Conservation (phyloP, 2,329 filamentous ascomycete species). For the Colletotrichum gloeosporioides region DNA sequence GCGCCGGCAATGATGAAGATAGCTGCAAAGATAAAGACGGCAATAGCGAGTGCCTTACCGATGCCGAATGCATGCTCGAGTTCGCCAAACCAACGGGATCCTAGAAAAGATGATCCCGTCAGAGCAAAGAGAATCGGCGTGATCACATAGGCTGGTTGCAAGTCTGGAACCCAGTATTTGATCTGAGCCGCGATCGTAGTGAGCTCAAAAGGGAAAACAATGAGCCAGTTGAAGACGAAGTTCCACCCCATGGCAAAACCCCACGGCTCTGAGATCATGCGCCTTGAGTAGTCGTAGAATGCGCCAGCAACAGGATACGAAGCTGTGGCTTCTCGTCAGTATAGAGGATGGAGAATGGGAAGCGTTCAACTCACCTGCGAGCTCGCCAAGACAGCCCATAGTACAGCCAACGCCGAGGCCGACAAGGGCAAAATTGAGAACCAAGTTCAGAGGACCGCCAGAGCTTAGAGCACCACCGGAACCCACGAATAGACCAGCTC, state of each 20-base stretch:
- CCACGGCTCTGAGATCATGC: constrained; percentile 41
- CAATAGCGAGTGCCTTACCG: constrained; percentile 56
- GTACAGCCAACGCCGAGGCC: constrained; percentile 37
- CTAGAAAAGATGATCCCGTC: constrained; percentile 47
- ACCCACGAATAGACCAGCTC: constrained; percentile 39
- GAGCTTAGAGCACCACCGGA: constrained; percentile 34
- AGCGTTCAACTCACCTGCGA: constrained; percentile 26
- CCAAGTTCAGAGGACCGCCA: constrained; percentile 34
- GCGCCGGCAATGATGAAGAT: constrained; percentile 57
- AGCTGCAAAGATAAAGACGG: constrained; percentile 62
- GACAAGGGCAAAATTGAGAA: constrained; percentile 35
- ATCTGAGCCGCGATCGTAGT: constrained; percentile 37
- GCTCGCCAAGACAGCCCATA: constrained; percentile 32
- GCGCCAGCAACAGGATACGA: constrained; percentile 39
- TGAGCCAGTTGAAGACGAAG: constrained; percentile 39
- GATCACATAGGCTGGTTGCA: constrained; percentile 33
- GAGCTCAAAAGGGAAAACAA: constrained; percentile 42
- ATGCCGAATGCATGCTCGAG: constrained; percentile 58
- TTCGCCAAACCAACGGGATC: constrained; percentile 49
- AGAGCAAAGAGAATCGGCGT: constrained; percentile 45
- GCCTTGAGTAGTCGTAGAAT: constrained; percentile 43
- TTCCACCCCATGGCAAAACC: constrained; percentile 47
- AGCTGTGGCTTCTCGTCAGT: constrained; percentile 21
- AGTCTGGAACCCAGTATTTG: constrained; percentile 30
- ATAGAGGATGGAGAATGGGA: not conserved